phyloP scores from a whole-genome alignment of 78 protist species.

The Diacronema lutheri region DNA sequence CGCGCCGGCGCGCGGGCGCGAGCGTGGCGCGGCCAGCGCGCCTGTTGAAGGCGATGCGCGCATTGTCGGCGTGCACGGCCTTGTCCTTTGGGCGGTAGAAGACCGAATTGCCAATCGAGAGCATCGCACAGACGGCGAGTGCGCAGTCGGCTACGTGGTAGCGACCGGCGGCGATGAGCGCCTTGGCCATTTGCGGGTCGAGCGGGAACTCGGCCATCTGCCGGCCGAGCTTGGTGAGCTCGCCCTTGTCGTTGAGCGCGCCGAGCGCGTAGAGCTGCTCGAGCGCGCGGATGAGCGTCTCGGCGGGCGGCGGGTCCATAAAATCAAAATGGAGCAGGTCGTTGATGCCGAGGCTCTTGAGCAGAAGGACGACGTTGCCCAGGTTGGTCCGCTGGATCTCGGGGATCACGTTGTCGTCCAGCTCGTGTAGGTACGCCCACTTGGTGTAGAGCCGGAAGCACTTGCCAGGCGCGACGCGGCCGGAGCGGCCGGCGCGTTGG shows the following conservation, averaged over 20 bases:
- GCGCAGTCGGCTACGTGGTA: not conserved
- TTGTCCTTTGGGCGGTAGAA: constrained; percentile 90
- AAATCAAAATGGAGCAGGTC: constrained; percentile 95
- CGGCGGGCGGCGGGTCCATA: constrained; percentile 99
- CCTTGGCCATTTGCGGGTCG: constrained; percentile 87
- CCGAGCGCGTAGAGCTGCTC: constrained; percentile 79
- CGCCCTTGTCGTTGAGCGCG: constrained; percentile 94
- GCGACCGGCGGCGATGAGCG: constrained; percentile 51
- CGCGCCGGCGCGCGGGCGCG: too few relatives aligned
- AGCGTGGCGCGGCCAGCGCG: not conserved
- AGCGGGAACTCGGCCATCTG: constrained; percentile 98
- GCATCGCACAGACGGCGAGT: constrained; percentile 81
- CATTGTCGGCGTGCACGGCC: constrained; percentile 73
- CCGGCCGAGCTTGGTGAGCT: constrained; percentile 92
- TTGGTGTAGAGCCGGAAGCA: constrained; percentile 93
- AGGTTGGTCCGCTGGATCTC: constrained; percentile 98
- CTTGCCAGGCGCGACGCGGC: constrained; percentile 95
- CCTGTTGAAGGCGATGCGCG: constrained; percentile 25
- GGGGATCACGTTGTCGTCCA: constrained; percentile 88
- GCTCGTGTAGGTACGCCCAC: constrained; percentile 87
- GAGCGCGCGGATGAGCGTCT: constrained; percentile 94
- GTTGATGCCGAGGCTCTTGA: constrained; percentile 92
- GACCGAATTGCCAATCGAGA: constrained; percentile 74
- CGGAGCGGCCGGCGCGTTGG: constrained; percentile 97
- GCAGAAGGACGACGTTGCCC: constrained; percentile 88